Percentiles rank a stretch among this genome's conserved stretches.
These are phyloP conservation scores for Cardiospermum halicacabum DNA, from an alignment of 345 rosid genomes.

Conservation along the genomic window DNA sequence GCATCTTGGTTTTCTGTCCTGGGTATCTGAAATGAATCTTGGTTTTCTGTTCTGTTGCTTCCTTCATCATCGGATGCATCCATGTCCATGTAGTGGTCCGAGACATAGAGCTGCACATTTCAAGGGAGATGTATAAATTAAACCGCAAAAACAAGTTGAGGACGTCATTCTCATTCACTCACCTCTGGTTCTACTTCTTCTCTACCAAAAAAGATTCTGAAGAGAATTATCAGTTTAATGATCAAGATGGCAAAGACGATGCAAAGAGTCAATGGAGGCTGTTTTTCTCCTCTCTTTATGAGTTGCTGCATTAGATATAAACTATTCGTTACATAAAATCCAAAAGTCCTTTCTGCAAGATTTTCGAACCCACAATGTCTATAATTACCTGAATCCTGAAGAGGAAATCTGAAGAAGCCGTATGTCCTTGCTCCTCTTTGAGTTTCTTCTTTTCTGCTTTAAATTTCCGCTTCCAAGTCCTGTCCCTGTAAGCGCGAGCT, in stretches of 20 bases:
- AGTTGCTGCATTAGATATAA: slow-evolving; percentile 28
- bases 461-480: slow-evolving; percentile 46
- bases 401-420: slow-evolving; percentile 26
- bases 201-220: slow-evolving; percentile 33
- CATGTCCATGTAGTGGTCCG: slow-evolving; percentile 7
- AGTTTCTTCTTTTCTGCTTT: slow-evolving; percentile 40
- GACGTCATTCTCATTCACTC: neutral
- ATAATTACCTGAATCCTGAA: slow-evolving; percentile 33
- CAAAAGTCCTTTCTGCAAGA: slow-evolving; percentile 23
- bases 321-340: too few relatives aligned
- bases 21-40: slow-evolving; percentile 9
- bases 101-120: slow-evolving; percentile 21
- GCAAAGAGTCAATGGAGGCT: slow-evolving; percentile 43
- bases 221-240: slow-evolving; percentile 23
- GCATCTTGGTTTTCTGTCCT: slow-evolving; percentile 12
- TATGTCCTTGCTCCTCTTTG: slow-evolving; percentile 35
- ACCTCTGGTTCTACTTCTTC: slow-evolving; percentile 38
- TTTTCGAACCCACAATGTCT: neutral
- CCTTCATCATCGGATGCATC: slow-evolving; percentile 9
- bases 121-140: neutral
- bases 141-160: neutral
- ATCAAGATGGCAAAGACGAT: slow-evolving; percentile 29
- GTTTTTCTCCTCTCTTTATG: slow-evolving; percentile 48
- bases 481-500: slow-evolving; percentile 31
- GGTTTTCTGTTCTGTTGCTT: slow-evolving; percentile 7